These are phyloP conservation scores for Barnettozyma vustinii DNA, from an alignment of 805 yeast species.

Conservation along the genomic window DNA sequence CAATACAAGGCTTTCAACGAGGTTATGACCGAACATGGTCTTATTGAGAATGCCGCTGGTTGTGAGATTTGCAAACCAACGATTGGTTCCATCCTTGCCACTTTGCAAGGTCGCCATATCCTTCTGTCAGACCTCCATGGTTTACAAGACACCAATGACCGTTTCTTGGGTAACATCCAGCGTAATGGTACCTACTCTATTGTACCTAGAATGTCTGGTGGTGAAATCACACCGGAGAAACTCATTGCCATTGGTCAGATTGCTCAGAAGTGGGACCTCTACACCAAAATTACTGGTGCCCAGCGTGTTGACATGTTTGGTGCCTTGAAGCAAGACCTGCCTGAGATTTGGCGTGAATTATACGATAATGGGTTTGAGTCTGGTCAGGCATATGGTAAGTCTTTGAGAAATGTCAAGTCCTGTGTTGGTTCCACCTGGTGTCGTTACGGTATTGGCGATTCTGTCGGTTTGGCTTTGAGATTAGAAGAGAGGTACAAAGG, in stretches of 20 bases:
- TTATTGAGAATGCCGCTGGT: constrained; percentile 26
- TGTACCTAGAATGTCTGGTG: constrained; percentile 34
- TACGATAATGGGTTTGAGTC: constrained; percentile 30
- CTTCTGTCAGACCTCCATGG: constrained; percentile 29
- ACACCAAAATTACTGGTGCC: constrained; percentile 34
- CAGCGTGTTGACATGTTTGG: constrained; percentile 33
- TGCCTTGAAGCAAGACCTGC: constrained; percentile 29
- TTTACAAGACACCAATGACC: constrained; percentile 34
- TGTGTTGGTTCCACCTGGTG: constrained; percentile 37
- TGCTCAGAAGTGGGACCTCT: constrained; percentile 29
- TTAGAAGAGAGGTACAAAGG: constrained; percentile 34
- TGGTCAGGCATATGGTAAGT: constrained; percentile 35
- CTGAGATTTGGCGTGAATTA: constrained; percentile 29
- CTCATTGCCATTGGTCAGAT: constrained; percentile 30
- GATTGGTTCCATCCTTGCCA: constrained; percentile 31
- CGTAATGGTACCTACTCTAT: constrained; percentile 35
- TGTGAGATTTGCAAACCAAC: constrained; percentile 36
- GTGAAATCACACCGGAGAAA: constrained; percentile 35
- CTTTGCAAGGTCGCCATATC: constrained; percentile 29
- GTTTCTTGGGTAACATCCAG: constrained; percentile 33
- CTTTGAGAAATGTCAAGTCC: constrained; percentile 32
- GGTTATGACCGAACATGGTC: constrained; percentile 28
- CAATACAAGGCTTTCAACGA: constrained; percentile 25
- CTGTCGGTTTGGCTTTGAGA: constrained; percentile 34
- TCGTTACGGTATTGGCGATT: constrained; percentile 34